A percentile compares a stretch with the other conserved stretches of the same genome.
phyloP scores from a whole-genome alignment of 2,329 filamentous ascomycete species.

The Sporothrix dimorphospora region DNA sequence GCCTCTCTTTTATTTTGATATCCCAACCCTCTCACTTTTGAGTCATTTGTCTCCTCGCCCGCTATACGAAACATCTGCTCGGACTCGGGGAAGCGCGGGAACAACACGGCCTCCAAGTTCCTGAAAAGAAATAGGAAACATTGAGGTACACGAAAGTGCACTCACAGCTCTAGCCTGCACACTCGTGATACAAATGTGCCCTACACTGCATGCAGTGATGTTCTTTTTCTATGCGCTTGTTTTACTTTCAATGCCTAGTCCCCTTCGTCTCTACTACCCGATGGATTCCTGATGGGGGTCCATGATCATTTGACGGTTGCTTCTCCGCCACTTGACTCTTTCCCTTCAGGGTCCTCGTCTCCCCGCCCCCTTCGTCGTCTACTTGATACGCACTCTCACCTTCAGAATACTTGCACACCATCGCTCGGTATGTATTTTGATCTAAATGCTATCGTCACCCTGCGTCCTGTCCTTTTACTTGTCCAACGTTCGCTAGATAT shows the following conservation, averaged over 20 bases:
- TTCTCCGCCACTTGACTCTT: not conserved
- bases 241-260: not conserved
- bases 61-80: not conserved
- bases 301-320: not conserved
- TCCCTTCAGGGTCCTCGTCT: not conserved
- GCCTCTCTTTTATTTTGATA: not conserved
- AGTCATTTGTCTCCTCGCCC: not conserved
- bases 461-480: not conserved
- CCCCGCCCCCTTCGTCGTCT: not conserved
- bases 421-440: not conserved
- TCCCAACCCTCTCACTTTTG: not conserved
- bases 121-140: not conserved
- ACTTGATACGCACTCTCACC: not conserved
- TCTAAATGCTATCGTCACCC: not conserved
- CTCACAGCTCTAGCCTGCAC: not conserved
- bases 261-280: not conserved
- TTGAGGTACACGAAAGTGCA: not conserved
- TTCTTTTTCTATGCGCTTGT: slow-evolving; percentile 11
- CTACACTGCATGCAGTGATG: not conserved
- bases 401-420: not conserved
- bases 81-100: slow-evolving; percentile 13
- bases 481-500: slow-evolving; percentile 15
- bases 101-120: not conserved
- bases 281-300: not conserved
- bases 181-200: not conserved